Percentiles rank a stretch among this genome's conserved stretches.
Evolutionary conservation across 805 yeast species (phyloP).

Genomic region (Saccharomycopsis fibuligera): DNA sequence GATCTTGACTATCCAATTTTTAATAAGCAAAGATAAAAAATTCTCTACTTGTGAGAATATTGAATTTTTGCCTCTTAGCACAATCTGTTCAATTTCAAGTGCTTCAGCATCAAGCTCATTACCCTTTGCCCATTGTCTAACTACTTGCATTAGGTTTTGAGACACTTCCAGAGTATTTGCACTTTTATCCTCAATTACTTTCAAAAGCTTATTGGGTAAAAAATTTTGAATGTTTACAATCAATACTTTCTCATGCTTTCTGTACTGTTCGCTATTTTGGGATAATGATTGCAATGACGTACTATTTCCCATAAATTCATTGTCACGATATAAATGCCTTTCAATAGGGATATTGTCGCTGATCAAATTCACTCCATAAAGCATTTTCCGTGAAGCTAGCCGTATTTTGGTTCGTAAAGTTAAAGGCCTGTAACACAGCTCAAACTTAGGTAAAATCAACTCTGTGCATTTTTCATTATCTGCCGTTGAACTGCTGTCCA

Average conservation of each 20-base stretch:
- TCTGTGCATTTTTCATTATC: too few species aligned
- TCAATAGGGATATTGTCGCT: conserved; percentile 16
- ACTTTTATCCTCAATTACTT: background rate
- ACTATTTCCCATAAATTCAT: background rate
- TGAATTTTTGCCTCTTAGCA: conserved; percentile 88
- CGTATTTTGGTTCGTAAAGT: conserved; percentile 5
- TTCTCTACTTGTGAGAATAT: conserved; percentile 78
- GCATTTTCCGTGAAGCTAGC: background rate
- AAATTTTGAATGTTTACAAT: conserved; percentile 15
- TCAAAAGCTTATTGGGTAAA: conserved; percentile 6
- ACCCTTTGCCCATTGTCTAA: background rate
- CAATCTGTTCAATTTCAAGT: conserved; percentile 71
- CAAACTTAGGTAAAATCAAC: conserved; percentile 9
- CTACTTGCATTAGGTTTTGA: background rate
- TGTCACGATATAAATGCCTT: conserved; percentile 19
- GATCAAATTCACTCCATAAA: background rate
- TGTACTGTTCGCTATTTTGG: background rate
- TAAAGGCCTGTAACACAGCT: conserved; percentile 13
- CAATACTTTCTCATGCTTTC: conserved; percentile 1
- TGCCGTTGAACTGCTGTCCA: background rate
- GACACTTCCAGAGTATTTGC: background rate
- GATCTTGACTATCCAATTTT: conserved; percentile 31
- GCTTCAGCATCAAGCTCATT: background rate
- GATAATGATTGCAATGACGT: background rate
- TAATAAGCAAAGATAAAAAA: conserved; percentile 56